Evolutionary conservation across 257 asterid species (phyloP).

Genomic region (Solanum habrochaites): DNA sequence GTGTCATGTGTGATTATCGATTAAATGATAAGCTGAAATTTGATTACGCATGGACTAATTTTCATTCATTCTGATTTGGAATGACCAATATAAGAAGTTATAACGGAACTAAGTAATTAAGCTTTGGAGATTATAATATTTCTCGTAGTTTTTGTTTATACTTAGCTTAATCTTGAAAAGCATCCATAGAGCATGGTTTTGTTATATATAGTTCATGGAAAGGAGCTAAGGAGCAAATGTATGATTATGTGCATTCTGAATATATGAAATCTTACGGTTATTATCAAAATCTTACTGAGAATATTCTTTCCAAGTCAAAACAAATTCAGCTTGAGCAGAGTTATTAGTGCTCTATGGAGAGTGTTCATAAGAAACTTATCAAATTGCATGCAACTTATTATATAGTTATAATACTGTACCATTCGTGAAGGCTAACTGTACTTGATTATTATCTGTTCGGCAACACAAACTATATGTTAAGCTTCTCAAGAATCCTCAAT

Average conservation of each 20-base stretch:
- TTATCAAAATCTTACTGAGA: neutral
- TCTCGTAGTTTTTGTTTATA: neutral
- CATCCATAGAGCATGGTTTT: neutral
- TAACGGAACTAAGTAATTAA: neutral
- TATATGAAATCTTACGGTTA: neutral
- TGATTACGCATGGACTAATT: neutral
- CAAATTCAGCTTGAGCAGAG: neutral
- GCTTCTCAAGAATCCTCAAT: neutral
- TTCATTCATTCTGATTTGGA: neutral
- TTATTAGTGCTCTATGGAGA: neutral
- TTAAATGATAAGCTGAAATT: neutral
- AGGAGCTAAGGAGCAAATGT: neutral
- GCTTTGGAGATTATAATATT: neutral
- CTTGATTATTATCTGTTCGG: neutral
- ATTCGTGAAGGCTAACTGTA: neutral
- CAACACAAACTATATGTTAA: neutral
- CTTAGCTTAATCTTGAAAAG: neutral
- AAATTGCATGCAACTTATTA: neutral
- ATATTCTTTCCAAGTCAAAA: neutral
- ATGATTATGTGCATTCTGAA: neutral
- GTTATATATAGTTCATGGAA: neutral
- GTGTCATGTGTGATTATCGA: neutral
- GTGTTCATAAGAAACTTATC: neutral
- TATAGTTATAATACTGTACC: neutral
- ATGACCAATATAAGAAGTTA: neutral